These are phyloP conservation scores for Xylariomycetidae sp. DNA, from an alignment of 2,329 filamentous ascomycete genomes.

Conservation along the genomic window DNA sequence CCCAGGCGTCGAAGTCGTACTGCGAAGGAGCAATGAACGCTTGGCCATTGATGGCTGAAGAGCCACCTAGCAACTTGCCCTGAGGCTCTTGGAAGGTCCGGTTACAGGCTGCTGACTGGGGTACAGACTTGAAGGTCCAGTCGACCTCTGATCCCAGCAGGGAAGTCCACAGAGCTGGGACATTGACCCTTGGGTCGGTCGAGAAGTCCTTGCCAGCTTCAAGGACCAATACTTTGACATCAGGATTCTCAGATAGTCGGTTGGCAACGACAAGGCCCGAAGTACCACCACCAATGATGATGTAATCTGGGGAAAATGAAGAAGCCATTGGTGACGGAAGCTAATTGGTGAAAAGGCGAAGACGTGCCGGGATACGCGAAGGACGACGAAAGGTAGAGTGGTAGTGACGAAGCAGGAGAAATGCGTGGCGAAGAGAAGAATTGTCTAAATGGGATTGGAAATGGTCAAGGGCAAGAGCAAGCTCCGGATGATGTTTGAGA, in stretches of 20 bases:
- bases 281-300: constrained; percentile 11
- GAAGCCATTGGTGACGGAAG: constrained; percentile 2
- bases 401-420: neutral
- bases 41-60: constrained; percentile 18
- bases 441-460: too few species aligned
- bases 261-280: constrained; percentile 10
- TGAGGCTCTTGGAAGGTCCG: constrained; percentile 9
- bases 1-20: constrained; percentile 15
- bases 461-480: too few species aligned
- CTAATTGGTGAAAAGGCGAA: neutral
- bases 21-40: constrained; percentile 14
- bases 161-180: constrained; percentile 4
- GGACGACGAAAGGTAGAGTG: neutral
- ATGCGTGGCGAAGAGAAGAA: neutral
- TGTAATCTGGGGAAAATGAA: constrained; percentile 7
- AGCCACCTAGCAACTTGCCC: constrained; percentile 16
- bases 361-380: neutral
- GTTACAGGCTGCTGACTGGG: constrained; percentile 8
- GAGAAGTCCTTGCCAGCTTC: constrained; percentile 10
- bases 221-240: constrained; percentile 8
- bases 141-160: constrained; percentile 8
- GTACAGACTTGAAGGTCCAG: constrained; percentile 9
- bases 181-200: constrained; percentile 5
- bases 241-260: constrained; percentile 10
- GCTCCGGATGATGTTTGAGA: too few species aligned